These are phyloP conservation scores for Sporothrix brasiliensis DNA, from an alignment of 2,329 filamentous ascomycete species.

Conservation along the genomic window DNA sequence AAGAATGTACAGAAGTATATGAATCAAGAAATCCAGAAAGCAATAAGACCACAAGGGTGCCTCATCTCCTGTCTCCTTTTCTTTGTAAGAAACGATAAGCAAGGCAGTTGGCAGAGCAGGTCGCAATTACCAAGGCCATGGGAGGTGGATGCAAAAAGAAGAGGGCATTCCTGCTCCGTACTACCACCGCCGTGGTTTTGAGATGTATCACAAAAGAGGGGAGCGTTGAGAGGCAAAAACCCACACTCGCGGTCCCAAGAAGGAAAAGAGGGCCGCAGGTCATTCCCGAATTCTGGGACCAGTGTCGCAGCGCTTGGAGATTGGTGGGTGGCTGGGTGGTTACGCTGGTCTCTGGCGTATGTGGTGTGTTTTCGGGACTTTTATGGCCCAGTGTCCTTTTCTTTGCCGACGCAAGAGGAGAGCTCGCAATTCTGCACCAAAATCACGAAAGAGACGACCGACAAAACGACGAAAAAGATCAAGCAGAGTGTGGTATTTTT, in stretches of 20 bases:
- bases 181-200: background rate
- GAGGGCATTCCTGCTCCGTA: background rate
- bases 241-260: conserved; percentile 20
- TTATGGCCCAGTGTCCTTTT: no score
- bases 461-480: no score
- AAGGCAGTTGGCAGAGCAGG: conserved; percentile 6
- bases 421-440: no score
- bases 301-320: conserved; percentile 23
- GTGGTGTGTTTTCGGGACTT: background rate
- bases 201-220: conserved; percentile 20
- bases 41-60: no score
- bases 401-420: no score
- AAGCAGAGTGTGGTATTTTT: no score
- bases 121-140: conserved; percentile 25
- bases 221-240: background rate
- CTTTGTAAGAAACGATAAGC: no score
- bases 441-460: background rate
- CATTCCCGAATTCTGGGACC: conserved; percentile 26
- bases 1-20: background rate
- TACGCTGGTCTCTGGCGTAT: background rate
- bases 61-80: no score
- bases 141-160: background rate
- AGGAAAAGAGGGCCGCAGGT: background rate
- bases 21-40: background rate
- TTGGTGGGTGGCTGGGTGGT: background rate